Evolutionary conservation across 73 alveolate genomes (phyloP).

Genomic region (Paramecium tetraurelia): DNA sequence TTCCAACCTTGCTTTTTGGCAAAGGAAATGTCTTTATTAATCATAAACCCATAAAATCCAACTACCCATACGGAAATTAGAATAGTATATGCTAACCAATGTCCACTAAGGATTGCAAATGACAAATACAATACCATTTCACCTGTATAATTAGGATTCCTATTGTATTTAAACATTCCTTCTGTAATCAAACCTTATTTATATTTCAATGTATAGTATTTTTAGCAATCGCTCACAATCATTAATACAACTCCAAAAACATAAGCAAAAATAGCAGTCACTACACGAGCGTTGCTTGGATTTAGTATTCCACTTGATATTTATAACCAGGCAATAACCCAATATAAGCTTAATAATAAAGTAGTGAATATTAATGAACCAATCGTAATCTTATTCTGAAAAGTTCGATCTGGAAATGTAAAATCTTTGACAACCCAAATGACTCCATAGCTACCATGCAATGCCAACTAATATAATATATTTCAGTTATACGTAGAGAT

Average conservation of each 20-base stretch:
- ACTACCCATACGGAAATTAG: slow-evolving; percentile 72
- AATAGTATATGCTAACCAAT: slow-evolving; percentile 72
- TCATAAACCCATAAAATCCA: slow-evolving; percentile 76
- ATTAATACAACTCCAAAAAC: slow-evolving; percentile 57
- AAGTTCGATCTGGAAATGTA: slow-evolving; percentile 89
- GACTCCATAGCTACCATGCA: slow-evolving; percentile 97
- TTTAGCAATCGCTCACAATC: slow-evolving; percentile 31
- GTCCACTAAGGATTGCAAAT: slow-evolving; percentile 79
- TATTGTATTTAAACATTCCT: slow-evolving; percentile 81
- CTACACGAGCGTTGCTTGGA: slow-evolving; percentile 62
- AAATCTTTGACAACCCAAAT: slow-evolving; percentile 94
- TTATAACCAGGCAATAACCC: slow-evolving; percentile 69
- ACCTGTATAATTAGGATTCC: slow-evolving; percentile 95
- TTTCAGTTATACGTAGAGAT: slow-evolving; percentile 54
- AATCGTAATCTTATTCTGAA: slow-evolving; percentile 70
- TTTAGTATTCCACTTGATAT: slow-evolving; percentile 64
- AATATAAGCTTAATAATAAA: slow-evolving; percentile 62
- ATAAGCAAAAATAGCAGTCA: slow-evolving; percentile 52
- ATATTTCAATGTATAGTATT: slow-evolving; percentile 26
- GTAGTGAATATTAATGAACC: slow-evolving; percentile 22
- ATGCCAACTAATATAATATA: slow-evolving; percentile 50
- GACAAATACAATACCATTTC: slow-evolving; percentile 87
- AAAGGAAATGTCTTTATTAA: slow-evolving; percentile 78
- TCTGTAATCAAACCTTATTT: slow-evolving; percentile 72
- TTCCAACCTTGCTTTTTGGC: slow-evolving; percentile 91